phyloP scores from a whole-genome alignment of 1,284 basidiomycete genomes.

The Mycosarcoma mackinlayi region DNA sequence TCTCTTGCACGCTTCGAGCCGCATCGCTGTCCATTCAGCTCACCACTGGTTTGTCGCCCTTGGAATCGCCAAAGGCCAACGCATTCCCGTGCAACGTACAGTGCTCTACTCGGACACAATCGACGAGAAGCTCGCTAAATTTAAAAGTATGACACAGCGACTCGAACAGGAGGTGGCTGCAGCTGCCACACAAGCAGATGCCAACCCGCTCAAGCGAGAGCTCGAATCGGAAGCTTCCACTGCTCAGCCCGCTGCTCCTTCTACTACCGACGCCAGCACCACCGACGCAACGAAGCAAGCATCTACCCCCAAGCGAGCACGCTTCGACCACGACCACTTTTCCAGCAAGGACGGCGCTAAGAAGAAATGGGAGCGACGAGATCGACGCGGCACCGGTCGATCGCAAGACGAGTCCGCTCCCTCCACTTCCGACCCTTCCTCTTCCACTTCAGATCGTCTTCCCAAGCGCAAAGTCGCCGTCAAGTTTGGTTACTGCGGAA shows the following conservation, averaged over 20 bases:
- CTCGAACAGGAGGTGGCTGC: conserved; percentile 19
- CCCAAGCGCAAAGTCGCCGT: conserved; percentile 74
- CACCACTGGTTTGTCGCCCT: conserved; percentile 29
- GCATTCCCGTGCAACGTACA: conserved; percentile 22
- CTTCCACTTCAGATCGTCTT: conserved; percentile 57
- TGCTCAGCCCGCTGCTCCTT: not conserved
- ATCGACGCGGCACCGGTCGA: conserved; percentile 36
- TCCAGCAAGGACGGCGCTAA: not conserved
- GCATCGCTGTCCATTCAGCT: not conserved
- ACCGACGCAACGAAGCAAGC: not conserved
- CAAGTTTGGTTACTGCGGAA: conserved; percentile 73
- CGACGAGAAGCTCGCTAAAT: conserved; percentile 26
- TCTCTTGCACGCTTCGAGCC: conserved; percentile 10
- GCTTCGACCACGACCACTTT: conserved; percentile 19
- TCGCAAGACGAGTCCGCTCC: not conserved
- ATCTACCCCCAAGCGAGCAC: conserved; percentile 18
- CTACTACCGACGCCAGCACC: not conserved
- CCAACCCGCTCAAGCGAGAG: conserved; percentile 15
- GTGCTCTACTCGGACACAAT: conserved; percentile 33
- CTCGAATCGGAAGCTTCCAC: conserved; percentile 9
- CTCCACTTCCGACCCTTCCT: not conserved
- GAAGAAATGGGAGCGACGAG: conserved; percentile 41
- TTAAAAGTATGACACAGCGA: conserved; percentile 30
- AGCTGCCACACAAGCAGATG: not conserved
- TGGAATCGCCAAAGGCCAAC: conserved; percentile 36